Evolutionary conservation across 2,329 filamentous ascomycete species (phyloP).

Genomic region (Chrysosporium keratinophilum): DNA sequence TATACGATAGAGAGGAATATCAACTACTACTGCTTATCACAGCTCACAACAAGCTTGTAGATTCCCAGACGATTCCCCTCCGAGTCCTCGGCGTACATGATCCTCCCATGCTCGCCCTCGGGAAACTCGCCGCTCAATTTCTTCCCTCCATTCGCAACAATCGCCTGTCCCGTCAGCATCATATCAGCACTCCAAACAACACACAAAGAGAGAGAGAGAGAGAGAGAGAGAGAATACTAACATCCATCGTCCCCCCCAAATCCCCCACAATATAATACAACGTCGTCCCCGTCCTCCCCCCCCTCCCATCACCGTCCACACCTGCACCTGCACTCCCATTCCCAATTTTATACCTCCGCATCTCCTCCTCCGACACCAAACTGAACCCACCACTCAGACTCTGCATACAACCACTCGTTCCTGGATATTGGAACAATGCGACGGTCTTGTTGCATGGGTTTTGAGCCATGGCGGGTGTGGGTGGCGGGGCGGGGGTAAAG

Average conservation of each 20-base stretch:
- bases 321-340: background rate
- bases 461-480: slow-evolving; percentile 1
- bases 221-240: slow-evolving; percentile 7
- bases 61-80: slow-evolving; percentile 21
- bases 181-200: too few species aligned
- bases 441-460: slow-evolving; percentile 14
- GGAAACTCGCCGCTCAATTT: slow-evolving; percentile 15
- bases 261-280: slow-evolving; percentile 20
- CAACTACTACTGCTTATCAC: too few species aligned
- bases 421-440: slow-evolving; percentile 19
- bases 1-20: background rate
- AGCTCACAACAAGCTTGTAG: slow-evolving; percentile 6
- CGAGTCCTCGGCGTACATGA: slow-evolving; percentile 19
- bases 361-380: slow-evolving; percentile 13
- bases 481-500: slow-evolving; percentile 10
- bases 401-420: background rate
- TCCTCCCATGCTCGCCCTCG: slow-evolving; percentile 17
- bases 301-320: background rate
- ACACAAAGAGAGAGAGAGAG: too few species aligned
- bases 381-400: slow-evolving; percentile 17
- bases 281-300: slow-evolving; percentile 13
- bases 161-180: slow-evolving; percentile 7
- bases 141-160: slow-evolving; percentile 17
- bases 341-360: slow-evolving; percentile 1
- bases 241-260: slow-evolving; percentile 15